Evolutionary conservation across 768 basidiomycete genomes (phyloP), one percentile per base, ranked within the genome.

Genomic region (Myochromella boudieri): DNA sequence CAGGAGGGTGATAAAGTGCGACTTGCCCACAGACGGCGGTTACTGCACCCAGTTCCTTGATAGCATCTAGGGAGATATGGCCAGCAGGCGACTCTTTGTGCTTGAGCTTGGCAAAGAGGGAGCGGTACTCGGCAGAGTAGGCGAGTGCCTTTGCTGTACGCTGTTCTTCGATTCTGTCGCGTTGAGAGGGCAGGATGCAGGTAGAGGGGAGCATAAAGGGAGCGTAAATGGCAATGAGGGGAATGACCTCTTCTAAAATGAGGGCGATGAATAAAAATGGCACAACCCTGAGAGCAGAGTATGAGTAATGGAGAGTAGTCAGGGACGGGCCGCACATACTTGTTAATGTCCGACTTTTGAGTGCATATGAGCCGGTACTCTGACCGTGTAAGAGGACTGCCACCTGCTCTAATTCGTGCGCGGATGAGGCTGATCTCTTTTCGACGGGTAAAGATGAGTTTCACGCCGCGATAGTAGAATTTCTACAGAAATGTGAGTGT

Each of bases 171-270:
- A 68, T 92, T 68, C 70, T 85, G 62, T 60, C 72, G 28, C 76
- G 81, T 67, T 94, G 91, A 10, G 86, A 83, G 1, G 91, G 87
- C 4, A 94, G 77, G 44, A 93, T 75, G 60, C 90, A 92, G 0
- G 91, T 93, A 2, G 90, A 92, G 1, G 91, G 91, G 21, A 94
- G 80, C 70, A 91, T 76, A 60, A 78, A 80, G 1, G 91, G 91
- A n/a, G 80, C 83, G 58, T 89, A 93, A 50, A 94, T 79, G 21
- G 89, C 89, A 51, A 92, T 79, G 51, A 94, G 74, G 11, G 91
- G 91, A 45, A 94, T 79, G 26, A 87, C 61, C 64, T 94, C 91
- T 63, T 94, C 91, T 1, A 90, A 69, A 11, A 92, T 62, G 21
- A 89, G 61, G 22, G 90, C 75, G 48, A 91, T 80, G 55, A 88